Base-by-base conservation (phyloP, 2,329 filamentous ascomycete species). In the Biscogniauxia marginata region DNA sequence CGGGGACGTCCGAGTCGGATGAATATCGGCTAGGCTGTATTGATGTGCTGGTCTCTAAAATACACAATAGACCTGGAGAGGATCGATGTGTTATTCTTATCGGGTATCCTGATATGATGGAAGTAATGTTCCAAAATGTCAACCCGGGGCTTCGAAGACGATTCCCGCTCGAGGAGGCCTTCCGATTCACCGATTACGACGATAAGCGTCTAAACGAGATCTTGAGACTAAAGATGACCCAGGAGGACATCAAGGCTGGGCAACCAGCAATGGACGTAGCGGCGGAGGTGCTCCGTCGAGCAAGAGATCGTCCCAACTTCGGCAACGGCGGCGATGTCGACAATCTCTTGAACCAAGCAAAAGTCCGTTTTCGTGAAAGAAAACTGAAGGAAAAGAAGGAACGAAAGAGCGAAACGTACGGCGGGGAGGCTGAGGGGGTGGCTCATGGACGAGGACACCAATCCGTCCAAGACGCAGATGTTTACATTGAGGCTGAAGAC, bases 51-150 rank as follows among this genome's bases (percentile, higher is more conserved):
- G 30, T 34, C 11, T 34, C 30, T 34, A 13, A 7, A 13, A 34
- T 34, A 34, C 30, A 34, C 11, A 34, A 34, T 13, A 34, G 11
- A 34, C 30, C 30, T 34, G 30, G 11, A 3, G 88, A 91, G 24
- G 87, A 91, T 67, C 81, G 87, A 4, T 91, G 87, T 60, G 85
- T 92, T 0, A 73, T 92, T 0, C 74, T 92, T 0, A 74, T 90
- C 0, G 89, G 89, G 0, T 92, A 92, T 71, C 79, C 84, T 48
- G 81, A 87, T 0, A 76, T 87, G 60, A 88, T 92, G 83, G 77
- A 84, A 52, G 73, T 79, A 0, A 90, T 91, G 87, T 85, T 91
- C 58, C 83, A 84, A n/a, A 85, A 87, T 34, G 83, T 84, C 49
- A 91, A 91, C 56, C 87, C 87, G 0, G 89, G 88, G 0, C 76